Conservation (phyloP, 106 monocot species). For the Platanthera zijinensis region DNA sequence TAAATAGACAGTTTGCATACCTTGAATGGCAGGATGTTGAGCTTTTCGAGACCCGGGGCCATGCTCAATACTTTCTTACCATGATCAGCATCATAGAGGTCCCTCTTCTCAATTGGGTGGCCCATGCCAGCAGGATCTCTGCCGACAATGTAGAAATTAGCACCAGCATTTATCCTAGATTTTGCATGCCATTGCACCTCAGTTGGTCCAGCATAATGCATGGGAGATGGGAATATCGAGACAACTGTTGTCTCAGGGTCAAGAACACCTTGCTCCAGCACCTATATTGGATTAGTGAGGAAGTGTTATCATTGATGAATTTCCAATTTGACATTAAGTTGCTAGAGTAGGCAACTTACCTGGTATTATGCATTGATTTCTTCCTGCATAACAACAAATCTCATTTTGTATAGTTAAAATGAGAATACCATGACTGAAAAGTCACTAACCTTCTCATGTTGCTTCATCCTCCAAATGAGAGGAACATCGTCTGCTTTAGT, state of each 20-base stretch:
- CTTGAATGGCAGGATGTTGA: conserved; percentile 93
- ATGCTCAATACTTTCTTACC: conserved; percentile 86
- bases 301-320: neutral
- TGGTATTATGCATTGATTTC: neutral
- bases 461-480: conserved; percentile 89
- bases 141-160: conserved; percentile 94
- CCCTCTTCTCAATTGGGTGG: conserved; percentile 75
- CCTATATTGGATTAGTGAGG: conserved; percentile 24
- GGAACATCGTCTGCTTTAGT: conserved; percentile 98
- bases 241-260: conserved; percentile 86
- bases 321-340: neutral
- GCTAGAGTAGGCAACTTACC: neutral
- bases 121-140: conserved; percentile 95
- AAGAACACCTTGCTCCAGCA: conserved; percentile 89
- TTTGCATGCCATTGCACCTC: conserved; percentile 99
- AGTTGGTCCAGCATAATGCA: conserved; percentile 95
- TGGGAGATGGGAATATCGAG: conserved; percentile 90
- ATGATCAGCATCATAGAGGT: conserved; percentile 90
- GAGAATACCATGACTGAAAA: neutral
- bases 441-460: conserved; percentile 74
- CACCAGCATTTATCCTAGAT: conserved; percentile 84
- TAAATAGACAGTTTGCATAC: conserved; percentile 23
- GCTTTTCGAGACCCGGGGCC: conserved; percentile 81
- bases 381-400: neutral
- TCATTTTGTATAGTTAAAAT: neutral